Base-by-base conservation (phyloP, 768 basidiomycete species). In the Clitopilus passeckerianus region DNA sequence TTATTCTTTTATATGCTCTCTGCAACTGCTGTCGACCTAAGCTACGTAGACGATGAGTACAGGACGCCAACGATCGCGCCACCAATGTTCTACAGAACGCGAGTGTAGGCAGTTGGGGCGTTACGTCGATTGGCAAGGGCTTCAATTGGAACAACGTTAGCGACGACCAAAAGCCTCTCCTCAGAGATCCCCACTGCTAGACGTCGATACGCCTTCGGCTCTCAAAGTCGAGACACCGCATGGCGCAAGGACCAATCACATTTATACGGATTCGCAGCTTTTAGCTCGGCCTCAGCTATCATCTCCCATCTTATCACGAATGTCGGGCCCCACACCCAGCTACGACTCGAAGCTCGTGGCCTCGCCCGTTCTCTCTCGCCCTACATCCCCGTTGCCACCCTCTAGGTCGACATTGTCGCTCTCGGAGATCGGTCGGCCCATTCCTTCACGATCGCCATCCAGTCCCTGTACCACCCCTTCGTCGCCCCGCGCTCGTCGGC, bases 51-150 rank as follows among this genome's bases (percentile, higher is more conserved):
- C 62, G 86, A 87, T 63, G 88, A 86, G 66, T 90, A 89, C 89
- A 77, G 80, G 61, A 66, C 80, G 24, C 76, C 83, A 43, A 74
- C 77, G 35, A 76, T 80, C 30, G 22, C 46, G 22, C 70, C 79
- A 4, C 72, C 79, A 27, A 72, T 72, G 58, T 77, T 87, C 18
- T 85, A 86, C 72, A 77, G 82, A 60, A 75, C 86, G 80, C 88
- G 41, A 89, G 86, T 60, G 85, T 88, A 57, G 84, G 86, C 33
- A 91, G 90, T 72, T 93, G 90, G 89, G 88, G 87, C 6, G 90
- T 93, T 61, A 93, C 91, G 18, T 90, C 84, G 35, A 87, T 93
- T 53, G 91, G 91, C 10, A 84, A 89, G 53, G 91, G 91, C 16
- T 92, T 91, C 68, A 78, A 90, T 71, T 92, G 91, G 89, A 79